Evolutionary conservation across 2,329 filamentous ascomycete species (phyloP).

Genomic region (Paraconiothyrium sp.): DNA sequence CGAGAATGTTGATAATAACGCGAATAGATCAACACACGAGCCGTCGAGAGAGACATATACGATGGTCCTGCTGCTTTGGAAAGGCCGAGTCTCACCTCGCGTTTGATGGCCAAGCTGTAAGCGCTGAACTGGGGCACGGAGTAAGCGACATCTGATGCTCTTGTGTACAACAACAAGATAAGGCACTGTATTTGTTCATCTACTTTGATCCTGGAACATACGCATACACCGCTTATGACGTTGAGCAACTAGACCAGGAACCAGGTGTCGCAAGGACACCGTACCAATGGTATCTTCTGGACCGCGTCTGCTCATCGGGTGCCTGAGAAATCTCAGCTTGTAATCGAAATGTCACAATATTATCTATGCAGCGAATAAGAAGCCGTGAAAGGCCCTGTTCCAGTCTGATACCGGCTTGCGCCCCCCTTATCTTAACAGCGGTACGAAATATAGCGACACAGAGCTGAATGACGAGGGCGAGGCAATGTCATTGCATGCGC

Average conservation of each 20-base stretch:
- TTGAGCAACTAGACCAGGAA: not conserved
- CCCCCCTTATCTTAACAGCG: not conserved
- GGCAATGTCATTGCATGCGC: not conserved
- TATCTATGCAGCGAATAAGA: not conserved
- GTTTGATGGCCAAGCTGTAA: constrained; percentile 52
- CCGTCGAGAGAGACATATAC: constrained; percentile 85
- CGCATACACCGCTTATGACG: not conserved
- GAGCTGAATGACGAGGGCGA: not conserved
- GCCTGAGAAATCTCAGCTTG: not conserved
- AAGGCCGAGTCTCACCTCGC: constrained; percentile 53
- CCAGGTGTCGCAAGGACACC: not conserved
- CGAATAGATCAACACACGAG: constrained; percentile 77
- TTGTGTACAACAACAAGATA: not conserved
- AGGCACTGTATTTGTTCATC: constrained; percentile 5
- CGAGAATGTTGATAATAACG: not conserved
- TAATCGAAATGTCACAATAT: not conserved
- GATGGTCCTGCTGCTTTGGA: constrained; percentile 78
- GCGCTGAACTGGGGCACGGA: not conserved
- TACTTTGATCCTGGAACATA: not conserved
- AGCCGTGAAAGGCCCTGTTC: not conserved
- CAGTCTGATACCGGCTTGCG: not conserved
- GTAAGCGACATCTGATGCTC: not conserved
- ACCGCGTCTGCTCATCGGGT: not conserved
- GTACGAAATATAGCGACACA: not conserved
- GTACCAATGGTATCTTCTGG: not conserved